Base-by-base conservation (phyloP, 345 rosid species). In the Limnanthes douglasii region DNA sequence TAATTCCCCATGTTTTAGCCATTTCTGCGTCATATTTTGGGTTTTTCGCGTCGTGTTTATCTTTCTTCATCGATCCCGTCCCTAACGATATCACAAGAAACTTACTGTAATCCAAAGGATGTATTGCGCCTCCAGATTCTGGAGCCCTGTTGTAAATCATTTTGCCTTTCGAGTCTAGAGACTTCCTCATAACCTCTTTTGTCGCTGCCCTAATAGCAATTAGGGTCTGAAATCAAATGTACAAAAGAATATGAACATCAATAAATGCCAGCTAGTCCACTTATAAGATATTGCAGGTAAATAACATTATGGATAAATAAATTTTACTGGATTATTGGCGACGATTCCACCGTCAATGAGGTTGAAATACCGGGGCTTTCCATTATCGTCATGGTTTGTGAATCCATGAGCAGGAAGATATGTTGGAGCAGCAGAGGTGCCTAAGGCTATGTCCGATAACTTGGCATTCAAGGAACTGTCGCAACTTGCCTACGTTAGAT, bases 381-480 rank as follows among this genome's bases (percentile, higher is more conserved):
- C 66, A 41, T 39, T 6, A 7, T 42, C 10, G n/a, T n/a, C n/a
- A 49, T 64, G 50, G 17, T 54, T 78, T 34, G 43, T 53, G 61
- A 84, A 78, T 16, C 56, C 40, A 50, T 70, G 44, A 30, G 75
- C 59, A 9, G 95, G 95, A 10, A 84, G 41, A 19, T 48, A 60
- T 25, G 86, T 84, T 53, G 93, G 93, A 21, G 95, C 84, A 3
- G 86, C 81, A 0, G 93, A 70, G 30, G 95, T 78, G 26, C 64
- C 45, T 28, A 79, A 58, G 56, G 86, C 66, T 34, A 84, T 73
- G 33, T 84, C 86, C 5, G 84, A 56, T 34, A 84, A 45, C n/a
- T 23, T 25, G 12, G 78, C 88, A 46, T 78, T 67, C 1, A 63
- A 11, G 14, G 21, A 18, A 34, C 59, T 57, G 21, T 39, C n/a